Evolutionary conservation across 106 monocot species (phyloP).

Genomic region (Dendrobium nobile): DNA sequence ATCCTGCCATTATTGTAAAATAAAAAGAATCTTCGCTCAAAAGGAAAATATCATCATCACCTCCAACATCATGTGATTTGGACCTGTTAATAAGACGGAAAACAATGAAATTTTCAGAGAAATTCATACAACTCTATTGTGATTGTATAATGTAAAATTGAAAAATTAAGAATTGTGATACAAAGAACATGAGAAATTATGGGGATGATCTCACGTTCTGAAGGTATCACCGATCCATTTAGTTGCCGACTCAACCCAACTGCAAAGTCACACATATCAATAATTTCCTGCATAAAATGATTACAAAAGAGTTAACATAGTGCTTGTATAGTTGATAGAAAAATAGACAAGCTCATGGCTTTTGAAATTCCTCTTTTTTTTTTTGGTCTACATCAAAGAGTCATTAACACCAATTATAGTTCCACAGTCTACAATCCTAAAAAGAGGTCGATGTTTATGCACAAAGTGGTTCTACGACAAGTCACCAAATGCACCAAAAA

Average conservation of each 20-base stretch:
- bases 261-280: conserved; percentile 99
- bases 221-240: conserved; percentile 93
- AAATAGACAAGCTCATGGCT: not conserved
- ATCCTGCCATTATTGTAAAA: not conserved
- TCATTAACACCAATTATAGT: no score
- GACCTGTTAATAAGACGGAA: conserved; percentile 49
- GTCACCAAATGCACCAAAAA: no score
- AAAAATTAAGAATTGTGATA: conserved; percentile 3
- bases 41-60: conserved; percentile 29
- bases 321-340: not conserved
- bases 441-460: no score
- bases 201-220: conserved; percentile 68
- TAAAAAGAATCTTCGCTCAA: not conserved
- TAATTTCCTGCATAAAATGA: conserved; percentile 65
- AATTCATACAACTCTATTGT: not conserved
- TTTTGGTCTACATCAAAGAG: not conserved
- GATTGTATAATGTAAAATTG: not conserved
- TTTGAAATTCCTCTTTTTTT: not conserved
- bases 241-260: conserved; percentile 94
- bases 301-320: not conserved
- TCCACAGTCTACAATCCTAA: no score
- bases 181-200: not conserved
- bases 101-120: not conserved
- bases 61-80: conserved; percentile 99
- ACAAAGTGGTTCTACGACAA: no score